Base-by-base conservation (phyloP, 306 rosid genomes). In the Castanospermum australe region DNA sequence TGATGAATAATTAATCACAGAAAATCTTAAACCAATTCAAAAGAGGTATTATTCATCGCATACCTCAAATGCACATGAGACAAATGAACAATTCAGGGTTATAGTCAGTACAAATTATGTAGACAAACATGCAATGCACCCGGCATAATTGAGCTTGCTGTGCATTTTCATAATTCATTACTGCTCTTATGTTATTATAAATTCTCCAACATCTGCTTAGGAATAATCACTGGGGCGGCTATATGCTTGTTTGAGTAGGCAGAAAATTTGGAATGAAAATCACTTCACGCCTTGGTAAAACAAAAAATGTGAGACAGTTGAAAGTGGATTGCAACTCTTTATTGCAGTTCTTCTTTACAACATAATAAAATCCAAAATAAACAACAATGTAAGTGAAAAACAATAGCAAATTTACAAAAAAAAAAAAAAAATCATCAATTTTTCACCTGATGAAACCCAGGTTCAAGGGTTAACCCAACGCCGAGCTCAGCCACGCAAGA, bases 371-470 rank as follows among this genome's bases (percentile, higher is more conserved):
- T 22, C 73, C 59, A 69, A 25, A 48, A 35, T 0, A 6, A 20
- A 21, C 41, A 30, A 13, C 24, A 30, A 17, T 32, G 62, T 11
- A 51, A n/a, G 10, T 25, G n/a, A 56, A 15, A 72, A 77, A 39
- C 7, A 18, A 28, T 10, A 30, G 12, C 13, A 13, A 48, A n/a
- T 21, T 36, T 8, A n/a, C 5, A 56, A 21, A 45, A 47, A 21
- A 18, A 9, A 3, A 39, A 20, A 8, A 22, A 52, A 63, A 51
- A 7, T 36, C 28, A 30, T 8, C 20, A 39, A 30, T 22, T 0
- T 15, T 4, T n/a, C 70, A 93, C 98, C 99, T 95, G 99, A 89
- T 95, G 99, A 83, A 95, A 95, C 9, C 99, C 99, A 70, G 96
- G 93, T 79, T 95, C 98, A 55, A 85, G 97, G 10, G 98, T 93